Conservation (phyloP, 805 yeast species). For the Wickerhamia fluorescens region DNA sequence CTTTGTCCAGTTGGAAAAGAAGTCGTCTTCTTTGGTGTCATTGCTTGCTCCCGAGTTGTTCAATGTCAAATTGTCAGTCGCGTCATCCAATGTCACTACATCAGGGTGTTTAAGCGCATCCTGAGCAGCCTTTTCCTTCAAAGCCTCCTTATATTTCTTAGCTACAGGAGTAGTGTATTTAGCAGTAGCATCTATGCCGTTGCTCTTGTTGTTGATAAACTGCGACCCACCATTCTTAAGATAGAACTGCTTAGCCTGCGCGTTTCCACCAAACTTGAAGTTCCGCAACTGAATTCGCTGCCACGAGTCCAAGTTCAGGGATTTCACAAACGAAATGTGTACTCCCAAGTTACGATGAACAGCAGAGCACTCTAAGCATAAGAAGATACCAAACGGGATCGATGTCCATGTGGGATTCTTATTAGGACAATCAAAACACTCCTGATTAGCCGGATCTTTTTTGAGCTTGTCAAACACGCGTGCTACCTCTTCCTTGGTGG, state of each 20-base stretch:
- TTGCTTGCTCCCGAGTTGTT: slow-evolving; percentile 29
- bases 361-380: slow-evolving; percentile 93
- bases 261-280: slow-evolving; percentile 92
- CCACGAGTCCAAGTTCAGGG: slow-evolving; percentile 92
- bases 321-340: slow-evolving; percentile 90
- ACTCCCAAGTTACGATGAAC: slow-evolving; percentile 95
- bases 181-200: slow-evolving; percentile 50
- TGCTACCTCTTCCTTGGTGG: slow-evolving; percentile 62
- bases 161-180: slow-evolving; percentile 83
- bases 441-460: slow-evolving; percentile 66
- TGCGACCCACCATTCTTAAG: slow-evolving; percentile 80
- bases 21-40: slow-evolving; percentile 63
- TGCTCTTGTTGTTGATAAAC: slow-evolving; percentile 40
- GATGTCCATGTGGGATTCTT: slow-evolving; percentile 99
- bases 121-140: slow-evolving; percentile 56
- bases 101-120: slow-evolving; percentile 74
- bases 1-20: slow-evolving; percentile 87
- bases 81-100: slow-evolving; percentile 56
- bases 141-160: slow-evolving; percentile 69
- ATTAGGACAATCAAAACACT: slow-evolving; percentile 89
- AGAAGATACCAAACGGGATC: slow-evolving; percentile 87
- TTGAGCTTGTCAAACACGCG: slow-evolving; percentile 58
- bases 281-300: slow-evolving; percentile 80
- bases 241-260: slow-evolving; percentile 75
- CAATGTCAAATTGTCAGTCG: slow-evolving; percentile 18